Evolutionary conservation across 2,329 filamentous ascomycete species (phyloP), one percentile per base, ranked within the genome.

Genomic region (Beauveria medogensis): DNA sequence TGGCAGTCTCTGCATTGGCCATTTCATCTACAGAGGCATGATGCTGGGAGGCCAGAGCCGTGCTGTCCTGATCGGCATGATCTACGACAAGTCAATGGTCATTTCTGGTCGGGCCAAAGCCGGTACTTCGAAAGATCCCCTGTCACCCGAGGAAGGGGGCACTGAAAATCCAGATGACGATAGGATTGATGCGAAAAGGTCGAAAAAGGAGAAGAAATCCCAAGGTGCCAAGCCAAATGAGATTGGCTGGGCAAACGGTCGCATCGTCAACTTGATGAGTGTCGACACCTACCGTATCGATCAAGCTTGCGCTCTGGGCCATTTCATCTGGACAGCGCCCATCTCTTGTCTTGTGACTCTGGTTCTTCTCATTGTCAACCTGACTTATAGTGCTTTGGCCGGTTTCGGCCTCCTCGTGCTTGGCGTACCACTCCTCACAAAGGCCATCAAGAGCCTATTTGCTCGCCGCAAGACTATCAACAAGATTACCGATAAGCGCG

Each of bases 231-330:
- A 43, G 22, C 41, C 58, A 18, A 89, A 94, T 67, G 90, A 88
- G 3, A 79, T 84, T 24, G 94, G 93, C 26, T 97, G 93, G 93
- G 87, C 87, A 61, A 97, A 97, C 68, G 94, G 94, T 24, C 86
- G 91, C 64, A 91, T 97, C 57, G 86, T 94, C 70, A 96, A 95
- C 66, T 71, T 97, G 67, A 97, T 97, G 92, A 93, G 91, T 63
- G 91, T 94, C 50, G 93, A 97, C 71, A 95, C 92, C 0, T 95
- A 96, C 73, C 91, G 93, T 66, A 81, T 99, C 63, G 92, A 97
- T 68, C 89, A 92, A 70, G 92, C 92, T 1, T 91, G 84, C 44
- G 91, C 90, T 47, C 82, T 97, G 73, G 93, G 97, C 74, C 94
- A 99, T 72, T 83, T 97, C 77, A 79, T 90, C 24, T 99, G 94